Evolutionary conservation across 2,329 filamentous ascomycete genomes (phyloP).

Genomic region (Pseudogymnoascus sp.): DNA sequence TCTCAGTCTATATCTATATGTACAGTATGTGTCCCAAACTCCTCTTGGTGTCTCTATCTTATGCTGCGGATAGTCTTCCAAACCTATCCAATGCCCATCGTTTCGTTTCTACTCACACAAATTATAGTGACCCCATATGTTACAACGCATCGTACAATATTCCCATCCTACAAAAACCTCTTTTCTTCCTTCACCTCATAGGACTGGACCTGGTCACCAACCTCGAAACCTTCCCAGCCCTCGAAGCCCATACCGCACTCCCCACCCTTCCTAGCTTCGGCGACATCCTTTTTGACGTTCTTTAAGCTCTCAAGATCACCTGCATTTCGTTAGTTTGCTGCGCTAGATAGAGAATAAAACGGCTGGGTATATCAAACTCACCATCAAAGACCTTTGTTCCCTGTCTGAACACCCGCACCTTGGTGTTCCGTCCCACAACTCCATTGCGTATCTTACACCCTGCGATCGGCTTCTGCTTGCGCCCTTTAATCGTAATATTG

Average conservation of each 20-base stretch:
- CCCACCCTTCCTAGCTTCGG: slow-evolving; percentile 82
- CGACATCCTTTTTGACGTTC: slow-evolving; percentile 84
- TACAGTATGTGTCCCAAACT: slow-evolving; percentile 1
- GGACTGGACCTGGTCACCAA: slow-evolving; percentile 79
- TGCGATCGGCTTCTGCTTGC: slow-evolving; percentile 65
- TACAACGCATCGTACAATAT: slow-evolving; percentile 7
- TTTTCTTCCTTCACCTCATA: slow-evolving; percentile 74
- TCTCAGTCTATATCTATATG: neutral
- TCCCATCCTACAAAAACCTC: slow-evolving; percentile 27
- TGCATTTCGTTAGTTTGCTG: slow-evolving; percentile 30
- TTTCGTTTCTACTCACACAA: slow-evolving; percentile 5
- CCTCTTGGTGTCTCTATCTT: neutral
- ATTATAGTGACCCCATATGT: slow-evolving; percentile 1
- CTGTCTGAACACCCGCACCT: slow-evolving; percentile 63
- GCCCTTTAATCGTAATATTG: slow-evolving; percentile 69
- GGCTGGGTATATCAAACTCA: slow-evolving; percentile 38
- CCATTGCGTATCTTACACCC: slow-evolving; percentile 86
- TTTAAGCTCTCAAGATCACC: slow-evolving; percentile 75
- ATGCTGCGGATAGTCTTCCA: neutral
- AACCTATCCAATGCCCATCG: neutral
- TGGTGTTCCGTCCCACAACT: slow-evolving; percentile 50
- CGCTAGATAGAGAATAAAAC: neutral
- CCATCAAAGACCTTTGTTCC: slow-evolving; percentile 72
- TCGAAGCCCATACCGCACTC: slow-evolving; percentile 89
- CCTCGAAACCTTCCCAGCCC: slow-evolving; percentile 66